Percentiles rank a stretch among this genome's conserved stretches.
phyloP scores from a whole-genome alignment of 495 filamentous ascomycete species.

The Pseudoneurospora amorphoporcata region DNA sequence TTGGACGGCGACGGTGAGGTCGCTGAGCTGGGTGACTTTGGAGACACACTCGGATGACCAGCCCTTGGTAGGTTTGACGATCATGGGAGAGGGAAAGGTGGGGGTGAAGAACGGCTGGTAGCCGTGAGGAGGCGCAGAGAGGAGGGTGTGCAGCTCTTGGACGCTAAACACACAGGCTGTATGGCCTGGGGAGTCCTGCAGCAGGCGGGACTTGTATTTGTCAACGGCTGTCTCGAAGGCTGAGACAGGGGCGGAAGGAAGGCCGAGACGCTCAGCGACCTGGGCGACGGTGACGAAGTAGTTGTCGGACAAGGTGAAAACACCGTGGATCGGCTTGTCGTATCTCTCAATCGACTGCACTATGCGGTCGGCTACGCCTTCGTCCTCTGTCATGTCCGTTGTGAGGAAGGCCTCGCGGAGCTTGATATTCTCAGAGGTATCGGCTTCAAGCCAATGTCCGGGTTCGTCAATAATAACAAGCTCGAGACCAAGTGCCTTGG shows the following conservation, averaged over 20 bases:
- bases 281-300: conserved; percentile 27
- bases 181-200: conserved; percentile 21
- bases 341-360: conserved; percentile 21
- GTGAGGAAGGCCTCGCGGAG: conserved; percentile 28
- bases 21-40: conserved; percentile 11
- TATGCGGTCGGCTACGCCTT: conserved; percentile 22
- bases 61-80: conserved; percentile 24
- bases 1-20: conserved; percentile 14
- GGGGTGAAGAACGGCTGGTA: conserved; percentile 6
- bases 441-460: conserved; percentile 37
- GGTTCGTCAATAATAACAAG: conserved; percentile 37
- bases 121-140: neutral
- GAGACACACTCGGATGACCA: conserved; percentile 24
- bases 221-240: conserved; percentile 33
- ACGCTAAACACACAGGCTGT: conserved; percentile 12
- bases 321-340: conserved; percentile 25
- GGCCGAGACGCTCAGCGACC: conserved; percentile 21
- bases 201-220: conserved; percentile 31
- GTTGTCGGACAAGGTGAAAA: conserved; percentile 30
- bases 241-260: conserved; percentile 22
- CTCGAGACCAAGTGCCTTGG: conserved; percentile 31
- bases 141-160: conserved; percentile 12
- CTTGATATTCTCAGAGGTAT: conserved; percentile 19
- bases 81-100: conserved; percentile 13
- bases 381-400: conserved; percentile 24